Evolutionary conservation across 2,329 filamentous ascomycete species (phyloP).

Genomic region (Aspergillus fumigatus): DNA sequence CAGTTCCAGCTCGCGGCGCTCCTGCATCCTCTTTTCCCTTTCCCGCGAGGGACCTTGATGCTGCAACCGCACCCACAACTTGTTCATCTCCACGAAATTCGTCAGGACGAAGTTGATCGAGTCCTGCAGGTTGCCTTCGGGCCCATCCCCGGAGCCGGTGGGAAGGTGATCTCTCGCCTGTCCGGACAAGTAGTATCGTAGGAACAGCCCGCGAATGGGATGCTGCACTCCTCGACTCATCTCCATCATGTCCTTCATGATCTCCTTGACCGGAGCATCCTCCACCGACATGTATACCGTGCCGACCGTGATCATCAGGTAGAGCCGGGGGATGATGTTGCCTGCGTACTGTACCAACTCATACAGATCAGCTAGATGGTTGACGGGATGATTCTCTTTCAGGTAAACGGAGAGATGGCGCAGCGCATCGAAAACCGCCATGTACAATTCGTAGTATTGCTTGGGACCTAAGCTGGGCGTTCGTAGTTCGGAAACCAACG

Average conservation of each 20-base stretch:
- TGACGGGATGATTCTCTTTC: slow-evolving; percentile 93
- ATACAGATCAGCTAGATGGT: slow-evolving; percentile 96
- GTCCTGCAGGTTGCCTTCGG: slow-evolving; percentile 92
- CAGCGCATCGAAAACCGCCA: slow-evolving; percentile 96
- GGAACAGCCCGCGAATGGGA: slow-evolving; percentile 87
- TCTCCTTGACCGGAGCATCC: slow-evolving; percentile 97
- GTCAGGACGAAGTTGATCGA: slow-evolving; percentile 97
- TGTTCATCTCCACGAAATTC: slow-evolving; percentile 99
- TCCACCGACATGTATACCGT: slow-evolving; percentile 99
- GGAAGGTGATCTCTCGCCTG: slow-evolving; percentile 90
- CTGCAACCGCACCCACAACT: slow-evolving; percentile 95
- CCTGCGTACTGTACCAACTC: slow-evolving; percentile 97
- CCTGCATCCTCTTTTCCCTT: slow-evolving; percentile 85
- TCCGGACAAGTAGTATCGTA: slow-evolving; percentile 93
- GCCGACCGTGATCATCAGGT: slow-evolving; percentile 98
- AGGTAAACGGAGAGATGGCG: slow-evolving; percentile 95
- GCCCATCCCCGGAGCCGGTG: slow-evolving; percentile 75
- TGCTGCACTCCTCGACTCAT: slow-evolving; percentile 98
- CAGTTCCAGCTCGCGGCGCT: slow-evolving; percentile 90
- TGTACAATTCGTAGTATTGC: slow-evolving; percentile 99
- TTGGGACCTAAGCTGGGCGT: slow-evolving; percentile 97
- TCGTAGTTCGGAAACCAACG: slow-evolving; percentile 94
- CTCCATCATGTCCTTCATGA: slow-evolving; percentile 99
- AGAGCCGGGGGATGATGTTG: slow-evolving; percentile 92
- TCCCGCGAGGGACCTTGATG: slow-evolving; percentile 97